Base-by-base conservation (phyloP, 202 grass and related monocot genomes). In the Elaeis oleifera region DNA sequence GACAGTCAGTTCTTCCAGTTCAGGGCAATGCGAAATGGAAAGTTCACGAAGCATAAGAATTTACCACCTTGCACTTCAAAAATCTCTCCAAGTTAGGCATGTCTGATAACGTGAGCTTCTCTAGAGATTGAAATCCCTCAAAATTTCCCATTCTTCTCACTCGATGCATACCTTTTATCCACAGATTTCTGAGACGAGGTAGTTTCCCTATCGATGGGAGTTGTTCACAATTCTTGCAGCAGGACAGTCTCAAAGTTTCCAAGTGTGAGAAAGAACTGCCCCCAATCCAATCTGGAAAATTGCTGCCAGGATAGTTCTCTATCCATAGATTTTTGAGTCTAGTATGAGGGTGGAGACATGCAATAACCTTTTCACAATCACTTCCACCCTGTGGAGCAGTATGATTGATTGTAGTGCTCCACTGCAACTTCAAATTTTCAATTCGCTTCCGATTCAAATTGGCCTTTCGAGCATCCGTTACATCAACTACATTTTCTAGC, bases 31-130 rank as follows among this genome's bases (percentile, higher is more conserved):
- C 39, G 18, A 44, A 11, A 68, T 22, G 26, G 21, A 6, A 7
- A 68, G 65, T 36, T 54, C 39, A 18, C 17, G 54, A 4, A 68
- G 65, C 8, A 3, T 3, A 39, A 26, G 51, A 26, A 56, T 16
- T 21, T n/a, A 32, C 25, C 52, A 21, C 36, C 24, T 36, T 31
- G 28, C 36, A 48, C 17, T 23, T 68, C 51, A 54, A 54, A 56
- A 51, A 18, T 0, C 51, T 68, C 51, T 56, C 51, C 23, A 68
- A 5, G 23, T 54, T 68, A 55, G 6, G 19, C 65, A 68, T 44
- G 5, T 68, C 24, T 19, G 65, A 68, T 21, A 68, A 20, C 4
- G 0, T 29, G 23, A 68, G 25, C 28, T 15, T 55, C 51, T 68
- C 65, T 3, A 68, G 25, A 18, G 25, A 68, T 15, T 17, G 51